Evolutionary conservation across 805 yeast species (phyloP).

Genomic region (Hanseniaspora hatyaiensis): DNA sequence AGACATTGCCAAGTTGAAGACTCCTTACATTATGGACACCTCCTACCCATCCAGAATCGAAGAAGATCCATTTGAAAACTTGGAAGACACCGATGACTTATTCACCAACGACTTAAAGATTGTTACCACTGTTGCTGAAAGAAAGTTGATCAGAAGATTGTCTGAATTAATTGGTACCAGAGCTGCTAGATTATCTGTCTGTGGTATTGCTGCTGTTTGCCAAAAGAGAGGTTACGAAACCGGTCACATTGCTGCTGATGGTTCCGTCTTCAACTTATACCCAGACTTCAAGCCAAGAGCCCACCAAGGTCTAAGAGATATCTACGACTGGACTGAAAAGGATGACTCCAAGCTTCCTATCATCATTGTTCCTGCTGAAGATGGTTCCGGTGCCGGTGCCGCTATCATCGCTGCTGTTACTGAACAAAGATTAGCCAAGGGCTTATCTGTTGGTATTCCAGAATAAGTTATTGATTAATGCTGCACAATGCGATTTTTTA

Average conservation of each 20-base stretch:
- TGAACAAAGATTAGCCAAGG: constrained; percentile 59
- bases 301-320: constrained; percentile 75
- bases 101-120: constrained; percentile 51
- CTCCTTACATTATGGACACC: constrained; percentile 72
- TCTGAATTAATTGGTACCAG: constrained; percentile 85
- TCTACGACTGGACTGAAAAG: constrained; percentile 59
- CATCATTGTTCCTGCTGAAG: constrained; percentile 82
- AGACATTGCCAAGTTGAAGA: constrained; percentile 49
- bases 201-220: constrained; percentile 92
- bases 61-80: constrained; percentile 76
- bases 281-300: constrained; percentile 87
- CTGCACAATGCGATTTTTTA: too few species aligned
- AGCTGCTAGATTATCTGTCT: constrained; percentile 81
- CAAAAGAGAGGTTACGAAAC: constrained; percentile 66
- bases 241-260: constrained; percentile 92
- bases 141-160: constrained; percentile 67
- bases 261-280: constrained; percentile 87
- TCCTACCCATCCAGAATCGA: constrained; percentile 79
- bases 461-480: too few species aligned
- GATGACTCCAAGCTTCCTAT: constrained; percentile 55
- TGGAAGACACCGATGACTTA: constrained; percentile 59
- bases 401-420: constrained; percentile 96
- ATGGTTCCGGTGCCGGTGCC: constrained; percentile 98
- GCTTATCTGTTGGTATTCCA: constrained; percentile 51
- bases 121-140: constrained; percentile 60